Base-by-base conservation (phyloP, 345 rosid species). In the Odontarrhena argentea region DNA sequence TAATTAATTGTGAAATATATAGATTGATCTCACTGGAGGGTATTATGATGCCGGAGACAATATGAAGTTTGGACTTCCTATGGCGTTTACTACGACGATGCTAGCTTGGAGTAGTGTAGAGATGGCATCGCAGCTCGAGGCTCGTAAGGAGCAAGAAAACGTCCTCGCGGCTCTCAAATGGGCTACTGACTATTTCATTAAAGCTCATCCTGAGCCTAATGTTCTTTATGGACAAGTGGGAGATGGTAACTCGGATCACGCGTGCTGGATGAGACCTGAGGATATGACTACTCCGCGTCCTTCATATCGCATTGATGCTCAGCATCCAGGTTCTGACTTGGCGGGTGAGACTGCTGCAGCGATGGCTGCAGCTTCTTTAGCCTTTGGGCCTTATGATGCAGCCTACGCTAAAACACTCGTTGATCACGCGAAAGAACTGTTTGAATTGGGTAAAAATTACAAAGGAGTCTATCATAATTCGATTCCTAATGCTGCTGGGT, bases 1-100 rank as follows among this genome's bases (percentile, higher is more conserved):
- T n/a, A n/a, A n/a, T 52, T 15, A n/a, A 34, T 32, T 22, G n/a
- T 32, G 24, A 10, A 48, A 8, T 40, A 47, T 24, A 28, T 40
- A 87, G 87, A 40, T 84, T 51, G 83, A 84, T 71, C 79, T 90
- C 0, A 76, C 78, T 1, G 95, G 95, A 66, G 95, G 95, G n/a
- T 87, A 85, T 70, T 85, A 84, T 12, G 92, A 89, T 57, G 83
- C 91, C 3, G 89, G 91, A 28, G 96, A 89, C 66, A 84, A 89
- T 61, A 70, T 89, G 58, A 89, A 89, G 73, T 87, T 85, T 56
- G 92, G 90, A 14, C 82, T 90, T 47, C 88, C 97, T 0, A 64
- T 87, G 84, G 95, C 97, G 28, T 90, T 82, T 80, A 84, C 92
- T 0, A 77, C 83, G 0, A 85, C 92, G 0, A 68, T 85, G 84